Evolutionary conservation across 371 early-diverging fungal species (phyloP), one percentile per base, ranked within the genome.

Genomic region (Nosema muscidifuracis): DNA sequence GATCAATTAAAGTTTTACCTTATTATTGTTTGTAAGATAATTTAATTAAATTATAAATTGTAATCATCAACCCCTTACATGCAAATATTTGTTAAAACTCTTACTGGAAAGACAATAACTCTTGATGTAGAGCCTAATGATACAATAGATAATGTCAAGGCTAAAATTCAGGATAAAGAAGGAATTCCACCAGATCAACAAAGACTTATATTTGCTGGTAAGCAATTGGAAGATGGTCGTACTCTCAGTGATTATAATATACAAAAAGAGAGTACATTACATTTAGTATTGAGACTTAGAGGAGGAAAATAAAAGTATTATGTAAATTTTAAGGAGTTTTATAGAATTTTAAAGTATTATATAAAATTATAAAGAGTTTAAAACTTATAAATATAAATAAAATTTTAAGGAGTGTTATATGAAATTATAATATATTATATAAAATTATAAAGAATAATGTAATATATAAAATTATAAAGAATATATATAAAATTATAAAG

Each of bases 181-280:
- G 92, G 92, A 77, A 98, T 97, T 83, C 96, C 97, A 69, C 97
- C 97, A 74, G 96, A 96, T 85, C 98, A 97, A 88, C 97, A 97
- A 86, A 94, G 96, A 80, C 88, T 96, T 79, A 97, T 97, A 84
- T 96, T 97, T 84, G 95, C 96, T 84, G 97, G 94, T 78, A 95
- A 95, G 89, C 96, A 97, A 87, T 89, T 98, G 10, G 89, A 89
- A 76, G 89, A 89, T 73, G 88, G 88, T 67, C 85, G 89, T 65
- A 88, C 89, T 9, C 82, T 90, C 1, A 77, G 86, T 53, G 81
- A 79, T 44, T 82, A 79, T 51, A 91, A 90, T 85, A 89, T 91
- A 79, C 89, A 89, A 89, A 86, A 90, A 90, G 95, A 95, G 85
- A 93, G 94, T 57, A 95, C 95, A 79, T 89, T 95, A 63, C 97